Evolutionary conservation across 1,139 yeast genomes (phyloP).

Genomic region (Hyphopichia pseudoburtonii): DNA sequence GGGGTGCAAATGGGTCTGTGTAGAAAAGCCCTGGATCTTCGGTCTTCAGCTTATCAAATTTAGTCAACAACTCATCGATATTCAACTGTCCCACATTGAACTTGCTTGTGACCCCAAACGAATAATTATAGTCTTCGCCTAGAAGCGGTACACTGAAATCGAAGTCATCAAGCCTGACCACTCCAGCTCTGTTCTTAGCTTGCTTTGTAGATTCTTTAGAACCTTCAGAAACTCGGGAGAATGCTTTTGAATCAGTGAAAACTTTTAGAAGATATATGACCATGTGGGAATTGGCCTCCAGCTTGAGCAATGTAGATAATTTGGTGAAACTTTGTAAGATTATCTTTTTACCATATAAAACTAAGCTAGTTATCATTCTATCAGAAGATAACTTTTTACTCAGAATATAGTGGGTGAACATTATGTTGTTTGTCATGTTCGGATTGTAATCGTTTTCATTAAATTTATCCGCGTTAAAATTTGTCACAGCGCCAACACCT

Average conservation of each 20-base stretch:
- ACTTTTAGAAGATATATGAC: conserved; percentile 39
- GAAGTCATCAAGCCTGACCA: conserved; percentile 22
- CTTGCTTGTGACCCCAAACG: conserved; percentile 43
- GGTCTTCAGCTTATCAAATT: conserved; percentile 9
- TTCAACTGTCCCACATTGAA: conserved; percentile 18
- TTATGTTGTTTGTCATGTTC: conserved; percentile 29
- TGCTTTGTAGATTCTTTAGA: conserved; percentile 28
- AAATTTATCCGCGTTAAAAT: conserved; percentile 26
- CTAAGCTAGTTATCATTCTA: conserved; percentile 30
- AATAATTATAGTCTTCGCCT: conserved; percentile 35
- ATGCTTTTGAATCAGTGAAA: conserved; percentile 39
- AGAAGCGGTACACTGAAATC: conserved; percentile 23
- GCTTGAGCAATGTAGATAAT: conserved; percentile 29
- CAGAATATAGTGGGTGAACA: conserved; percentile 26
- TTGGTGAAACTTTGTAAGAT: conserved; percentile 34
- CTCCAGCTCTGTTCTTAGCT: conserved; percentile 17
- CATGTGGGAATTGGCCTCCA: conserved; percentile 43
- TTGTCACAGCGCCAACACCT: conserved; percentile 34
- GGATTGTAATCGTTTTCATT: conserved; percentile 33
- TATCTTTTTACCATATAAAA: conserved; percentile 35
- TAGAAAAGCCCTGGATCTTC: conserved; percentile 9
- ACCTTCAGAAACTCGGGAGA: conserved; percentile 20
- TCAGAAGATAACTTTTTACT: conserved; percentile 25
- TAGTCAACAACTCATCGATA: conserved; percentile 27
- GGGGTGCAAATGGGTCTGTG: conserved; percentile 16